Evolutionary conservation across 139 green algal species (phyloP).

Genomic region (Chlorella sp.): DNA sequence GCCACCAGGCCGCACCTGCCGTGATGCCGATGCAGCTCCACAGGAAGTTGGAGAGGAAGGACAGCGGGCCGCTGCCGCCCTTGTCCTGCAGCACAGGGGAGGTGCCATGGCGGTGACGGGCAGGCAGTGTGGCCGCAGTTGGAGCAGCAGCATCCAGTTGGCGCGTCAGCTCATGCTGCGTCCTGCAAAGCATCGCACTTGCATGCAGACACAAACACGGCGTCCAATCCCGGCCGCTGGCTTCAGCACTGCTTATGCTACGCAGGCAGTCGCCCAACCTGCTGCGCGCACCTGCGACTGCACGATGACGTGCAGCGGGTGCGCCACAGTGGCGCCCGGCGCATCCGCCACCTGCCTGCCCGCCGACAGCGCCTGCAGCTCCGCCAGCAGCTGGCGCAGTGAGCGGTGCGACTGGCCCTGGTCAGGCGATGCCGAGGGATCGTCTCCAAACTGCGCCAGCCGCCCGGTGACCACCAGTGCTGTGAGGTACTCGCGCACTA

Average conservation of each 20-base stretch:
- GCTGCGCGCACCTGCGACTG: constrained; percentile 25
- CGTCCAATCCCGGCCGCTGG: too few relatives aligned
- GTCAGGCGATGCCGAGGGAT: neutral
- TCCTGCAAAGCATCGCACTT: neutral
- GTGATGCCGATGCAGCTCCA: constrained; percentile 35
- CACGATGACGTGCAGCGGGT: constrained; percentile 72
- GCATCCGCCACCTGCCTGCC: neutral
- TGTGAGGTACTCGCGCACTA: constrained; percentile 88
- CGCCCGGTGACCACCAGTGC: constrained; percentile 79
- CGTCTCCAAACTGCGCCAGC: constrained; percentile 59
- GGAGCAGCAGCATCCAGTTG: neutral
- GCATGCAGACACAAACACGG: neutral
- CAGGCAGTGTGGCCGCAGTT: neutral
- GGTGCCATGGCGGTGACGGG: neutral
- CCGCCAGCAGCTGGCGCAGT: constrained; percentile 67
- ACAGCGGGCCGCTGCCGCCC: neutral
- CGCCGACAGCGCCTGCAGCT: constrained; percentile 58
- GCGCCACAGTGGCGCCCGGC: constrained; percentile 49
- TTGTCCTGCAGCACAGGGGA: neutral
- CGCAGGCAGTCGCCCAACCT: constrained; percentile 16
- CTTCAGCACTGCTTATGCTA: too few relatives aligned
- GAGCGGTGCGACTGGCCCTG: constrained; percentile 56
- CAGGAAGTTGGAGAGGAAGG: constrained; percentile 30
- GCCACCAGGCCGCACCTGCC: too few relatives aligned
- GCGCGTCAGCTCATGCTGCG: neutral